Evolutionary conservation across 805 yeast genomes (phyloP).

Genomic region (Saccharomycopsis microspora): DNA sequence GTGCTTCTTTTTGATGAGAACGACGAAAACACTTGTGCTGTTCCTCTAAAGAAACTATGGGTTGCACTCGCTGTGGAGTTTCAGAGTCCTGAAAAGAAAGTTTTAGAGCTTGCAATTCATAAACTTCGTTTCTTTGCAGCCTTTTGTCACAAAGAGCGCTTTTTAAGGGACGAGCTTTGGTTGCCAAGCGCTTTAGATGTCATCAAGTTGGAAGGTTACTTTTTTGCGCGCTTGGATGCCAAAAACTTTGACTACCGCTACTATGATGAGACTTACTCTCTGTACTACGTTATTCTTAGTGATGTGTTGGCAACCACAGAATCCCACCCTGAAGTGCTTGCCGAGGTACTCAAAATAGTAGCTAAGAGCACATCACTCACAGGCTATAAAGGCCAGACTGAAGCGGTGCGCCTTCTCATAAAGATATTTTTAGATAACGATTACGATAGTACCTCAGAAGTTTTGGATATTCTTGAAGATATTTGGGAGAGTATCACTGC

Average conservation of each 20-base stretch:
- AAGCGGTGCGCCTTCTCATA: slow-evolving; percentile 17
- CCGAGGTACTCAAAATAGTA: slow-evolving; percentile 16
- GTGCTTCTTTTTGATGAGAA: slow-evolving; percentile 2
- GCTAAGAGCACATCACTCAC: slow-evolving; percentile 14
- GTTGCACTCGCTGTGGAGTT: slow-evolving; percentile 15
- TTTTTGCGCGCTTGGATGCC: slow-evolving; percentile 5
- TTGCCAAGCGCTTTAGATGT: background rate
- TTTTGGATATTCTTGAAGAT: slow-evolving; percentile 26
- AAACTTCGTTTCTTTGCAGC: slow-evolving; percentile 20
- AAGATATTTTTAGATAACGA: slow-evolving; percentile 15
- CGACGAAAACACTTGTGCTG: slow-evolving; percentile 13
- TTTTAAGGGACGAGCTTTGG: too few species aligned
- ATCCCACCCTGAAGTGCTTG: slow-evolving; percentile 2
- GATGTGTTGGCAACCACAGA: slow-evolving; percentile 13
- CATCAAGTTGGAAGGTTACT: background rate
- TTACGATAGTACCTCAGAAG: slow-evolving; percentile 8
- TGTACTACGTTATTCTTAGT: slow-evolving; percentile 20
- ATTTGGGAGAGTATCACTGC: slow-evolving; percentile 51
- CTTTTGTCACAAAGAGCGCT: slow-evolving; percentile 12
- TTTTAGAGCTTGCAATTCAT: slow-evolving; percentile 18
- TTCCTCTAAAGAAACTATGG: slow-evolving; percentile 19
- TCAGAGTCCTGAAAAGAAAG: slow-evolving; percentile 16
- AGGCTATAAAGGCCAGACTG: slow-evolving; percentile 19
- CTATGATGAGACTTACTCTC: background rate
- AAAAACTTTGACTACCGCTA: background rate